phyloP scores from a whole-genome alignment of 208 protist species.

The Acanthamoeba sp. region DNA sequence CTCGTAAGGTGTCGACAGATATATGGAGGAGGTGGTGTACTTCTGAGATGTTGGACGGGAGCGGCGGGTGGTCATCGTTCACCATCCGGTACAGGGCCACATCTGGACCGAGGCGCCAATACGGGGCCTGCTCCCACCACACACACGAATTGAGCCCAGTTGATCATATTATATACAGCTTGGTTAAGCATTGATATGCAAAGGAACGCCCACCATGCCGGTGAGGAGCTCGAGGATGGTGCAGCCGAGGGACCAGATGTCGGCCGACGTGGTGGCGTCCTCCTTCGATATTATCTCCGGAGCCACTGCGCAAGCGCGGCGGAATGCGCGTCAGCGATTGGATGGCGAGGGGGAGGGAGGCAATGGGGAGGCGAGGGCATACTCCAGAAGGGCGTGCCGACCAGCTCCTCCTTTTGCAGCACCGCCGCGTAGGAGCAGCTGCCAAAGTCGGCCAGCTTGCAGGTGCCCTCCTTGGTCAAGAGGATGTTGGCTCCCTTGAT shows the following conservation, averaged over 20 bases:
- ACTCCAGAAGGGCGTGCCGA: conserved; percentile 94
- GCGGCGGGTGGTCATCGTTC: conserved; percentile 84
- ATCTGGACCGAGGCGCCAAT: conserved; percentile 92
- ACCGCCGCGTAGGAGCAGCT: conserved; percentile 93
- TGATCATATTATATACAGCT: no score
- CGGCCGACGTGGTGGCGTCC: not conserved
- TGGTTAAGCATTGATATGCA: not conserved
- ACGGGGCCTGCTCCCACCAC: conserved; percentile 87
- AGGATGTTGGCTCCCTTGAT: conserved; percentile 92
- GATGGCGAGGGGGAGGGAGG: not conserved
- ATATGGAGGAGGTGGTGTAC: not conserved
- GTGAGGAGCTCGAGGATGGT: conserved; percentile 94
- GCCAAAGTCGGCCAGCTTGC: conserved; percentile 97
- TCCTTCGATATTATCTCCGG: conserved; percentile 87
- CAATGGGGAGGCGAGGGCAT: conserved; percentile 42
- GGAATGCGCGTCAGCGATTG: not conserved
- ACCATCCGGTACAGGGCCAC: conserved; percentile 93
- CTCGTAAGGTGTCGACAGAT: no score
- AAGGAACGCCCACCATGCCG: conserved; percentile 83
- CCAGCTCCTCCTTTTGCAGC: conserved; percentile 88
- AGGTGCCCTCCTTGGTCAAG: conserved; percentile 90
- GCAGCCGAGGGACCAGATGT: conserved; percentile 90
- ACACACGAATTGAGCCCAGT: no score
- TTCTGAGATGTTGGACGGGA: not conserved
- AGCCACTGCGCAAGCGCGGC: conserved; percentile 85